Conservation (phyloP, 2,329 filamentous ascomycete species). For the Cladosporium sp. region DNA sequence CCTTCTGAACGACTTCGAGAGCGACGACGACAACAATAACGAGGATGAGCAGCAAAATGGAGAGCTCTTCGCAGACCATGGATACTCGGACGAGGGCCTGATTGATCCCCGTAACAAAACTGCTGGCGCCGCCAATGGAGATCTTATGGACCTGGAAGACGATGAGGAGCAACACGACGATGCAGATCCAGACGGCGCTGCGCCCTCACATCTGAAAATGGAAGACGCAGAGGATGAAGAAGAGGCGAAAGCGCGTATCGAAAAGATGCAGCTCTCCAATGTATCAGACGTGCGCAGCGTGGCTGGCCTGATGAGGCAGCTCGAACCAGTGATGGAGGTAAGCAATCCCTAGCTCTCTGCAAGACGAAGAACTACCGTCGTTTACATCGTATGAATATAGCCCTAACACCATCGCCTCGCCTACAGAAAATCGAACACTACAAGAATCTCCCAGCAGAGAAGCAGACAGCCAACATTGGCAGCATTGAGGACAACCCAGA, state of each 20-base stretch:
- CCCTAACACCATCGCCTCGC: conserved; percentile 59
- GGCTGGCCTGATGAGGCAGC: conserved; percentile 72
- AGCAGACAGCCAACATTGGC: conserved; percentile 64
- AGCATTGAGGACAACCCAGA: conserved; percentile 90
- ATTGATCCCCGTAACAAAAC: conserved; percentile 27
- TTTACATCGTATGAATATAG: conserved; percentile 66
- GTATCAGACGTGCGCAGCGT: conserved; percentile 77
- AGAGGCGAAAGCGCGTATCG: conserved; percentile 71
- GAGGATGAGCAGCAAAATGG: conserved; percentile 49
- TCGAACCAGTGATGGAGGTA: conserved; percentile 79
- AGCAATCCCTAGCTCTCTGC: conserved; percentile 40
- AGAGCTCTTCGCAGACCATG: conserved; percentile 45
- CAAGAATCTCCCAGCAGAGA: conserved; percentile 63
- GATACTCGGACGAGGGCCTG: conserved; percentile 15
- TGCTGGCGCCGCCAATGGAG: conserved; percentile 1
- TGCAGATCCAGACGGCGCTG: conserved; percentile 51
- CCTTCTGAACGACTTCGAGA: conserved; percentile 84
- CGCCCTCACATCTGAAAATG: conserved; percentile 33
- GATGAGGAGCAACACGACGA: conserved; percentile 59
- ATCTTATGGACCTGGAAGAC: conserved; percentile 32
- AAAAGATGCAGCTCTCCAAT: conserved; percentile 72
- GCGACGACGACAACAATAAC: conserved; percentile 63
- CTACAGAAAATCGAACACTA: conserved; percentile 76
- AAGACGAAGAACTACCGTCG: conserved; percentile 28
- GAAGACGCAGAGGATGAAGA: conserved; percentile 61